phyloP scores from a whole-genome alignment of 1,284 basidiomycete species.

The Rhodotorula sp. region DNA sequence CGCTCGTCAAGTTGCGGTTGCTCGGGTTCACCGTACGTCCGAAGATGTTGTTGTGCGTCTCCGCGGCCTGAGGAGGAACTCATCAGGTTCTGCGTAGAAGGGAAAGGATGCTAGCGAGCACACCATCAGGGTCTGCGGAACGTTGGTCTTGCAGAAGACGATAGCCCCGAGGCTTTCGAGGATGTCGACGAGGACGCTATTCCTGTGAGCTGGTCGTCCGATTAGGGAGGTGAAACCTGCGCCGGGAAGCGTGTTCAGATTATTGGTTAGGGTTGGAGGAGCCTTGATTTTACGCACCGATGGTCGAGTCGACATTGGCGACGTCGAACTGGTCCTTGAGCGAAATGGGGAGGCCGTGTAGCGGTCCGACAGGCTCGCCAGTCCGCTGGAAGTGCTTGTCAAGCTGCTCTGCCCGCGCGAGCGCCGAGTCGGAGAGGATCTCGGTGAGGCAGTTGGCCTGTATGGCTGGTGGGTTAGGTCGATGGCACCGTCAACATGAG shows the following conservation, averaged over 20 bases:
- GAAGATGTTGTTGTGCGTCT: constrained; percentile 8
- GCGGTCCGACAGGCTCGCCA: constrained; percentile 48
- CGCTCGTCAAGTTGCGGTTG: neutral
- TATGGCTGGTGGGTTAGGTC: too few relatives aligned
- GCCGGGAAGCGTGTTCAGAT: too few relatives aligned
- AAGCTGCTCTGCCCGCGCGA: neutral
- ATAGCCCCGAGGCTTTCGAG: neutral
- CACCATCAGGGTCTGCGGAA: constrained; percentile 2
- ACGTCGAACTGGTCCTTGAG: constrained; percentile 57
- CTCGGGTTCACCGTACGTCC: constrained; percentile 8
- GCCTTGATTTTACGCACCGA: too few relatives aligned
- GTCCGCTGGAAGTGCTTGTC: neutral
- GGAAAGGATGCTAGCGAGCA: neutral
- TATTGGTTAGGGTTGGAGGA: too few relatives aligned
- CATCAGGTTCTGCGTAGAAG: neutral
- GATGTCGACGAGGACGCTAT: constrained; percentile 1
- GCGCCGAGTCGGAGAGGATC: neutral
- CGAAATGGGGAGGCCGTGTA: constrained; percentile 57
- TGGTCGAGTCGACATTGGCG: constrained; percentile 3
- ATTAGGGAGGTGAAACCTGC: neutral
- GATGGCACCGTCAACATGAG: too few relatives aligned
- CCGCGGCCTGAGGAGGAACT: neutral
- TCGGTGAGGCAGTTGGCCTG: constrained; percentile 11
- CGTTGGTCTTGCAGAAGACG: constrained; percentile 4
- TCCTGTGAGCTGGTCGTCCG: neutral